Evolutionary conservation across 176 grass and related monocot species (phyloP).

Genomic region (Rhynchospora tenuis): DNA sequence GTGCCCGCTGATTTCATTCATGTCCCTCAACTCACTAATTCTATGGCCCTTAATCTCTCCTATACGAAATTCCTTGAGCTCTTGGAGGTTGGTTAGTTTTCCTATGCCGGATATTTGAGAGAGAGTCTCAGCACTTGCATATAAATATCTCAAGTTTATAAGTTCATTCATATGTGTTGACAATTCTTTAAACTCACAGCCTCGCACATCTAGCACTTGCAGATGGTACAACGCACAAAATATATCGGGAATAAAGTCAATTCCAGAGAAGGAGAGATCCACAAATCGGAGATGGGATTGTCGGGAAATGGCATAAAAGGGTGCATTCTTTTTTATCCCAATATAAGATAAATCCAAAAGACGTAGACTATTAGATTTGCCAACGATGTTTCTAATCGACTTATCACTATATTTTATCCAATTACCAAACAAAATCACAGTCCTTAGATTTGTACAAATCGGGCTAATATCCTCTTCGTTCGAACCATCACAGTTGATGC

Average conservation of each 20-base stretch:
- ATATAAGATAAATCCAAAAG: slow-evolving; percentile 26
- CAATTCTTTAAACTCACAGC: neutral
- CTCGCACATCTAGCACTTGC: slow-evolving; percentile 17
- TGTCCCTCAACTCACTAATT: slow-evolving; percentile 17
- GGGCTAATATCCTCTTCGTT: neutral
- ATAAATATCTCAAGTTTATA: slow-evolving; percentile 17
- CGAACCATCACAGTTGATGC: slow-evolving; percentile 4
- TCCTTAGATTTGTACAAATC: neutral
- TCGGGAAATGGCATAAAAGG: neutral
- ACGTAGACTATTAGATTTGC: neutral
- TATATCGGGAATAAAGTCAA: neutral
- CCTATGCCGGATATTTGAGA: slow-evolving; percentile 20
- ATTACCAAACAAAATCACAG: slow-evolving; percentile 29
- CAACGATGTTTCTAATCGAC: slow-evolving; percentile 20
- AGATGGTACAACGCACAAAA: slow-evolving; percentile 23
- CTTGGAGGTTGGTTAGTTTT: slow-evolving; percentile 17
- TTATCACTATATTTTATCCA: neutral
- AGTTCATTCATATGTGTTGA: slow-evolving; percentile 10
- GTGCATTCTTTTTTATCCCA: neutral
- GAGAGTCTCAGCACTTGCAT: neutral
- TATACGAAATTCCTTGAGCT: neutral
- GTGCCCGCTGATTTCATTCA: slow-evolving; percentile 9
- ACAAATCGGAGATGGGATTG: slow-evolving; percentile 19
- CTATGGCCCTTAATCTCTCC: neutral
- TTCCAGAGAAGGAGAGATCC: slow-evolving; percentile 18